phyloP scores from a whole-genome alignment of 1,139 yeast genomes.

The Williopsis jadinii region DNA sequence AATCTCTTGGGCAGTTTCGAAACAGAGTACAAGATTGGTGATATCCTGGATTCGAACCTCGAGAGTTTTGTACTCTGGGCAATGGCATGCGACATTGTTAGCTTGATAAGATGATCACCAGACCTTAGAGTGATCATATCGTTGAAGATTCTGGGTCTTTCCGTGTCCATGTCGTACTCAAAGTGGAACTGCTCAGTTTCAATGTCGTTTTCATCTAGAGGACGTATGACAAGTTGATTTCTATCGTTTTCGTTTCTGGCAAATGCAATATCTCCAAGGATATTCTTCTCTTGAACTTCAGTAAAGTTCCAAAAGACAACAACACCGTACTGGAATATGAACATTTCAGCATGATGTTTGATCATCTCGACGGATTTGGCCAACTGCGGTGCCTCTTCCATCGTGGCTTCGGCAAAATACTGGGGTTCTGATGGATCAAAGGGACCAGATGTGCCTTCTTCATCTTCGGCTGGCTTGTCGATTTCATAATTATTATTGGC shows the following conservation, averaged over 20 bases:
- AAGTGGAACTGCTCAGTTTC: conserved; percentile 95
- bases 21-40: conserved; percentile 74
- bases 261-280: conserved; percentile 86
- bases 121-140: conserved; percentile 89
- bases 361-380: conserved; percentile 38
- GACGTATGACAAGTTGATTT: conserved; percentile 50
- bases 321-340: conserved; percentile 85
- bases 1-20: conserved; percentile 82
- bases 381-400: conserved; percentile 13
- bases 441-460: conserved; percentile 24
- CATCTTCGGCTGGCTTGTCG: conserved; percentile 25
- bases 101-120: conserved; percentile 86
- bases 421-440: conserved; percentile 68
- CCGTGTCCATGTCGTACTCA: conserved; percentile 75
- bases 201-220: conserved; percentile 81
- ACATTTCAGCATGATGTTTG: conserved; percentile 83
- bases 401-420: conserved; percentile 37
- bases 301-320: conserved; percentile 97
- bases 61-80: conserved; percentile 94
- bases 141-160: conserved; percentile 84
- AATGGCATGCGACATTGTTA: conserved; percentile 92
- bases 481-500: conserved; percentile 45
- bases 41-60: conserved; percentile 87
- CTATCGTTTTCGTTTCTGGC: conserved; percentile 41
- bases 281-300: conserved; percentile 86